phyloP scores from a whole-genome alignment of 345 rosid species.

The Acer campestre region DNA sequence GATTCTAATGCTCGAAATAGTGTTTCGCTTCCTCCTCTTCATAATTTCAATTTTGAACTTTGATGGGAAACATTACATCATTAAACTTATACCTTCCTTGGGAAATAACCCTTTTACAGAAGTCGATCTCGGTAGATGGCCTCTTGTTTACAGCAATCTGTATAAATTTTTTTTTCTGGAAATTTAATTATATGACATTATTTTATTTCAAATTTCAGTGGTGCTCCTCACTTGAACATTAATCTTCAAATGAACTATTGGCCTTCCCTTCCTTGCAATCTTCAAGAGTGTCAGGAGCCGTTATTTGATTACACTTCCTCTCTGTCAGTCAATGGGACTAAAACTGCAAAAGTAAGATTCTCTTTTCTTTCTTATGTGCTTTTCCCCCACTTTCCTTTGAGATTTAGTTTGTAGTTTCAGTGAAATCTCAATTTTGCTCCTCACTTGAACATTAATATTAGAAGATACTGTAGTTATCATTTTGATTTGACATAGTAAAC shows the following conservation, averaged over 20 bases:
- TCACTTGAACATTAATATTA: background rate
- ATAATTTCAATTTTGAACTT: background rate
- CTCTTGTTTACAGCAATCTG: background rate
- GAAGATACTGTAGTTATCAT: background rate
- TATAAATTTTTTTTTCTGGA: background rate
- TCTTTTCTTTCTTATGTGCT: background rate
- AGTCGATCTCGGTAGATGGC: background rate
- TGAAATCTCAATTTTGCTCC: background rate
- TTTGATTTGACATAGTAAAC: background rate
- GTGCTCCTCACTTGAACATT: conserved; percentile 93
- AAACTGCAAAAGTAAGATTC: conserved; percentile 77
- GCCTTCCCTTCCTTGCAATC: conserved; percentile 92
- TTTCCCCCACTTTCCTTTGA: background rate
- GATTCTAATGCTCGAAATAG: background rate
- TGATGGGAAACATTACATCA: background rate
- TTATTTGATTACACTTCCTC: conserved; percentile 74
- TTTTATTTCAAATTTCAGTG: conserved; percentile 42
- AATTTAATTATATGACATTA: background rate
- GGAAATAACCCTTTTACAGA: background rate
- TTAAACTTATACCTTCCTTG: background rate
- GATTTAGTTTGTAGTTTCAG: background rate
- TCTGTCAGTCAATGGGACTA: conserved; percentile 70
- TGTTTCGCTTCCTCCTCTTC: background rate
- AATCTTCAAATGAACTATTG: conserved; percentile 98
- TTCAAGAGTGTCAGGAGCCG: conserved; percentile 85